Conservation (phyloP, 345 rosid species). For the Fremontodendron californicum region DNA sequence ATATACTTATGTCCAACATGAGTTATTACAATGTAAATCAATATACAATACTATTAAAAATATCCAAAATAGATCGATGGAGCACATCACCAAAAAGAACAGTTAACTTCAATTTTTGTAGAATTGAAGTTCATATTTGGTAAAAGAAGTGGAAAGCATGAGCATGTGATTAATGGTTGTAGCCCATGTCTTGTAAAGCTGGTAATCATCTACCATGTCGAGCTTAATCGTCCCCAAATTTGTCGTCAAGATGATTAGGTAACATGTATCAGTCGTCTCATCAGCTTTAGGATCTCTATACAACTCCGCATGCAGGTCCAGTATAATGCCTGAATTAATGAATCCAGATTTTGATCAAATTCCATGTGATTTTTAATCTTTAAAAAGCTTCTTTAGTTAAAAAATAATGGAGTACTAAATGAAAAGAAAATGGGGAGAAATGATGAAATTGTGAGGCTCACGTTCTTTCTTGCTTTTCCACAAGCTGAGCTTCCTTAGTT, state of each 20-base stretch:
- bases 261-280: slow-evolving; percentile 50
- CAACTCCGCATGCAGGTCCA: slow-evolving; percentile 67
- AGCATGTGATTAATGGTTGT: slow-evolving; percentile 67
- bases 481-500: slow-evolving; percentile 57
- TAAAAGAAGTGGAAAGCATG: slow-evolving; percentile 48
- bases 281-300: slow-evolving; percentile 47
- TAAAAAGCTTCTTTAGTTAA: background rate
- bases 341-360: slow-evolving; percentile 3
- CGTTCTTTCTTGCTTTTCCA: slow-evolving; percentile 69
- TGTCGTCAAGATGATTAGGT: slow-evolving; percentile 61
- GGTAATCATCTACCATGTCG: slow-evolving; percentile 77
- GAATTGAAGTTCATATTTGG: slow-evolving; percentile 49
- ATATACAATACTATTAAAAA: slow-evolving; percentile 13
- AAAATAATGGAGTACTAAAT: background rate
- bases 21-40: slow-evolving; percentile 11
- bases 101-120: slow-evolving; percentile 29
- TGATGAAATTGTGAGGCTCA: slow-evolving; percentile 25
- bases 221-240: slow-evolving; percentile 61
- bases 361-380: background rate
- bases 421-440: background rate
- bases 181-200: slow-evolving; percentile 71
- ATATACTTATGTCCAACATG: background rate
- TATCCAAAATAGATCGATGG: background rate
- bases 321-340: slow-evolving; percentile 44
- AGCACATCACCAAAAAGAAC: background rate